Conservation (phyloP, 495 filamentous ascomycete species). For the Neurospora sp. region DNA sequence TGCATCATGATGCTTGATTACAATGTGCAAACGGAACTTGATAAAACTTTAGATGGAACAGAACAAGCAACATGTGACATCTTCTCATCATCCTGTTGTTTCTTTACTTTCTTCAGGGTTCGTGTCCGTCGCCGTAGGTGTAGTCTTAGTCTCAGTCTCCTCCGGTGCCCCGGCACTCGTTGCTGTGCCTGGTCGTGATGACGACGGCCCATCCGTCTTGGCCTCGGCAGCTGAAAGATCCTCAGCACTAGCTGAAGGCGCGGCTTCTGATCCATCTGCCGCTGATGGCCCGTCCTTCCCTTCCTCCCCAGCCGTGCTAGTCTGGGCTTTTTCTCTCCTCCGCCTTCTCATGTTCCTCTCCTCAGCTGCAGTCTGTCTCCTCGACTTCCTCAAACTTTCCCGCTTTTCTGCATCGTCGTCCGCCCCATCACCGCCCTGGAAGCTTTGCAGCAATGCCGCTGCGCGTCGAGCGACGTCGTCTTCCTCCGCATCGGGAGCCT, state of each 20-base stretch:
- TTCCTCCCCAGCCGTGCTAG: conserved; percentile 16
- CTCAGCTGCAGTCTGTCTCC: conserved; percentile 62
- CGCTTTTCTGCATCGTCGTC: conserved; percentile 46
- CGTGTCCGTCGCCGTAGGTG: conserved; percentile 5
- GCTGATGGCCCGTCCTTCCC: not conserved
- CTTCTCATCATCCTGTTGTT: not conserved
- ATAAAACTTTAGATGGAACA: not conserved
- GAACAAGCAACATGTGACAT: not conserved
- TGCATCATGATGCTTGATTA: not conserved
- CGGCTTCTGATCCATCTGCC: not conserved
- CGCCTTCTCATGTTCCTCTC: conserved; percentile 52
- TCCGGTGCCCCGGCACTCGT: not conserved
- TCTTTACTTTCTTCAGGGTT: not conserved
- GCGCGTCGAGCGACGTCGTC: conserved; percentile 75
- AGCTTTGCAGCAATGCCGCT: conserved; percentile 69
- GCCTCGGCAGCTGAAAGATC: conserved; percentile 3
- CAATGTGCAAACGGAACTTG: not conserved
- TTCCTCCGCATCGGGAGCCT: conserved; percentile 44
- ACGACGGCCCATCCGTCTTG: not conserved
- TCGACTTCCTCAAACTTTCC: conserved; percentile 46
- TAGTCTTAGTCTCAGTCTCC: conserved; percentile 8
- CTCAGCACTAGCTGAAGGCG: not conserved
- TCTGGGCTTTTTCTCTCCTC: conserved; percentile 39
- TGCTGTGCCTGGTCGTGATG: not conserved
- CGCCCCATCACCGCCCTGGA: conserved; percentile 54